phyloP scores from a whole-genome alignment of 208 protist genomes.

The Leishmania guyanensis region DNA sequence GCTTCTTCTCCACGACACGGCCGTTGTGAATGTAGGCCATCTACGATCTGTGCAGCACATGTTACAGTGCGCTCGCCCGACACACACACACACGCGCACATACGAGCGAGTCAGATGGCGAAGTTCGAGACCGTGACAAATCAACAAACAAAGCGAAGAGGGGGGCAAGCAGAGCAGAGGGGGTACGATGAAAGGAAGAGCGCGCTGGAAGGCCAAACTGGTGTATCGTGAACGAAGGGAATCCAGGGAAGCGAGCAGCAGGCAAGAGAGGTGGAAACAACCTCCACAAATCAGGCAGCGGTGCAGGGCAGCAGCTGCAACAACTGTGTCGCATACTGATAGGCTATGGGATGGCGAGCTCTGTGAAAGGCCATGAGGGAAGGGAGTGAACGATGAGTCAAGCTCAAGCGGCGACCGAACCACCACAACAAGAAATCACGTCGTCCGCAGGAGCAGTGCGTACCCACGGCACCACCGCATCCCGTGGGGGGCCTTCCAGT shows the following conservation, averaged over 20 bases:
- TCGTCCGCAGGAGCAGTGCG: background rate
- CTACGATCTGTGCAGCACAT: background rate
- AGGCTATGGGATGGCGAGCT: background rate
- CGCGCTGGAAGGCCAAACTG: too few relatives aligned
- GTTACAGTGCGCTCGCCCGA: background rate
- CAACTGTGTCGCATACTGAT: background rate
- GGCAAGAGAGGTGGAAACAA: background rate
- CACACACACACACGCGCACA: background rate
- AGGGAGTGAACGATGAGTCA: background rate
- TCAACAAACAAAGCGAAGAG: conserved; percentile 7
- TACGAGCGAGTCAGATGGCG: background rate
- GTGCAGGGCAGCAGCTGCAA: background rate
- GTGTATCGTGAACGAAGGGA: background rate
- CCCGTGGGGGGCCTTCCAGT: too few relatives aligned
- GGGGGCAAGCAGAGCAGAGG: background rate
- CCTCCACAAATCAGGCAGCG: background rate
- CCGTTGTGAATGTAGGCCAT: conserved; percentile 84
- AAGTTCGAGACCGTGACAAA: background rate
- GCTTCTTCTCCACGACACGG: conserved; percentile 75
- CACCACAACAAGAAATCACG: too few relatives aligned
- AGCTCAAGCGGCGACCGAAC: background rate
- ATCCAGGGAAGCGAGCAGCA: background rate
- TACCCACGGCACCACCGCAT: background rate
- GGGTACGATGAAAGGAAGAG: background rate
- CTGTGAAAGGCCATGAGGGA: background rate